Evolutionary conservation across 2,329 filamentous ascomycete species (phyloP).

Genomic region (Paecilomyces dactylethromorphus): DNA sequence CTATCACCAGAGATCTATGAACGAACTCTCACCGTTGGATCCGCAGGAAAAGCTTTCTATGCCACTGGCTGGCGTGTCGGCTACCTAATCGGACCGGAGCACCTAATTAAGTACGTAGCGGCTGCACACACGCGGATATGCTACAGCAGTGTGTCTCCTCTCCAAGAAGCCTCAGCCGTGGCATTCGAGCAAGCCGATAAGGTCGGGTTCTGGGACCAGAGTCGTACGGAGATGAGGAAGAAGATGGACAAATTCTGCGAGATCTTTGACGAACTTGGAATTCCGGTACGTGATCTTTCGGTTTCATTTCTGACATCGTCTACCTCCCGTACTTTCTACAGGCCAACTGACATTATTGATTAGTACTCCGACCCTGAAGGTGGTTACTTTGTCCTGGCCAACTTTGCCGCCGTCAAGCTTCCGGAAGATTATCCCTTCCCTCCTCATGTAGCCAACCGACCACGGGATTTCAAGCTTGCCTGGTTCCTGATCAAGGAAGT

Average conservation of each 20-base stretch:
- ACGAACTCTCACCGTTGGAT: constrained; percentile 87
- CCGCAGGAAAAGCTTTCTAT: constrained; percentile 97
- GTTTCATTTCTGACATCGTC: not conserved
- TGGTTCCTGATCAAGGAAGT: constrained; percentile 98
- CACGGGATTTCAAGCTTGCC: constrained; percentile 86
- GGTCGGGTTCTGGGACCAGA: constrained; percentile 79
- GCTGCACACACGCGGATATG: constrained; percentile 95
- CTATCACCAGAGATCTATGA: constrained; percentile 83
- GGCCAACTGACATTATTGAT: not conserved
- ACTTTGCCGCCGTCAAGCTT: constrained; percentile 79
- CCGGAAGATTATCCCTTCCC: constrained; percentile 85
- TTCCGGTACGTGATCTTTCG: constrained; percentile 45
- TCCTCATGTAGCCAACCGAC: constrained; percentile 74
- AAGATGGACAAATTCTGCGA: constrained; percentile 86
- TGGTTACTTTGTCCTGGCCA: constrained; percentile 94
- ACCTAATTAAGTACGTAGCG: constrained; percentile 84
- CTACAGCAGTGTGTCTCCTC: constrained; percentile 85
- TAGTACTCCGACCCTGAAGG: constrained; percentile 86
- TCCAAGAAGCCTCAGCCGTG: constrained; percentile 90
- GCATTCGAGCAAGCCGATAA: constrained; percentile 87
- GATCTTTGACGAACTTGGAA: constrained; percentile 66
- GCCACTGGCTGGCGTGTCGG: constrained; percentile 95
- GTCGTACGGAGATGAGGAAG: constrained; percentile 77
- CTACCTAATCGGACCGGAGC: constrained; percentile 83
- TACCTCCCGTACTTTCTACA: not conserved